A percentile compares a stretch with the other conserved stretches of the same genome.
phyloP scores from a whole-genome alignment of 2,329 filamentous ascomycete genomes.

The Dendryphion nanum region DNA sequence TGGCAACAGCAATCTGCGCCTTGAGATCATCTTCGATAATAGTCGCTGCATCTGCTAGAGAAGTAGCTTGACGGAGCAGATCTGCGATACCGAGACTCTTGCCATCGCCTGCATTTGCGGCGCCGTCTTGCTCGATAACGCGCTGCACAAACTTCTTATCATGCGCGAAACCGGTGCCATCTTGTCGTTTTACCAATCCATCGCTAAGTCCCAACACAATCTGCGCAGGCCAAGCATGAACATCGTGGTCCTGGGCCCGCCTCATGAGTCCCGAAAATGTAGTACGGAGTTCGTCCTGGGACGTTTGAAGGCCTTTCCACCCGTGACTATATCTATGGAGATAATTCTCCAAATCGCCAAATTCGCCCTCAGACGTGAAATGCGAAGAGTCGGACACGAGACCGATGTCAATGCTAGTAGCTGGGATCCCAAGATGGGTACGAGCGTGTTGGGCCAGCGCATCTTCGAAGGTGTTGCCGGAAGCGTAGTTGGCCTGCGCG shows the following conservation, averaged over 20 bases:
- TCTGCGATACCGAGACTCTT: not conserved
- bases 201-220: slow-evolving; percentile 2
- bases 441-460: slow-evolving; percentile 2
- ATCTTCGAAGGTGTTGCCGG: slow-evolving; percentile 8
- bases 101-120: not conserved
- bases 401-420: slow-evolving; percentile 2
- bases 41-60: slow-evolving; percentile 1
- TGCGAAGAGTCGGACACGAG: slow-evolving; percentile 1
- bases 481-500: slow-evolving; percentile 11
- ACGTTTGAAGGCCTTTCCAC: slow-evolving; percentile 1
- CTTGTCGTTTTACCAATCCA: slow-evolving; percentile 1
- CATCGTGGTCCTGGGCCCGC: not conserved
- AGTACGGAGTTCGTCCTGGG: slow-evolving; percentile 1
- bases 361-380: slow-evolving; percentile 2
- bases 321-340: slow-evolving; percentile 1
- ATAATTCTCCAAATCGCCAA: slow-evolving; percentile 3
- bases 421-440: slow-evolving; percentile 3
- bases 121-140: not conserved
- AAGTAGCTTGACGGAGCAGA: not conserved
- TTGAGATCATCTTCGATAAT: slow-evolving; percentile 1
- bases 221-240: not conserved
- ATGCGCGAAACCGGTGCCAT: not conserved
- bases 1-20: slow-evolving; percentile 2
- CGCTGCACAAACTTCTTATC: slow-evolving; percentile 1
- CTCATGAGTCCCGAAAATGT: not conserved